These are phyloP conservation scores for Xylaria digitata DNA, from an alignment of 2,329 filamentous ascomycete genomes.

Conservation along the genomic window DNA sequence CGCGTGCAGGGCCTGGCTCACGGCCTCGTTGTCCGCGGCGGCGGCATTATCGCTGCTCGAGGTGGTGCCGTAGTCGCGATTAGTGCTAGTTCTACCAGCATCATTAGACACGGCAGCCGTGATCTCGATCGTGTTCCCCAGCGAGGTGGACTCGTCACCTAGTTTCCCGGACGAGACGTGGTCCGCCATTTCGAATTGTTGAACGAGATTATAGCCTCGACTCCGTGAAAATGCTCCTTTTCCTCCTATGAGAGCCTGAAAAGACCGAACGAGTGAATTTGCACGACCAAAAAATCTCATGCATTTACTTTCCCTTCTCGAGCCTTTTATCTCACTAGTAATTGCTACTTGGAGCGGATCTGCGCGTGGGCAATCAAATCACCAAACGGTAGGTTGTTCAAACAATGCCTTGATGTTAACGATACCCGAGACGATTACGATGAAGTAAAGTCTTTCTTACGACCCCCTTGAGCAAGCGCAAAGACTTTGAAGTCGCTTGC, in stretches of 20 bases:
- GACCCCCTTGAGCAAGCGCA: slow-evolving; percentile 69
- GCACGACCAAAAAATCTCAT: slow-evolving; percentile 37
- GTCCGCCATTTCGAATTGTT: slow-evolving; percentile 49
- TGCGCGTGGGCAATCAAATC: background rate
- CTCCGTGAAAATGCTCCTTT: slow-evolving; percentile 21
- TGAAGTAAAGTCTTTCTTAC: slow-evolving; percentile 66
- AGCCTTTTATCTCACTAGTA: background rate
- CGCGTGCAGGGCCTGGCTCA: slow-evolving; percentile 63
- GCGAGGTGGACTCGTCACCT: slow-evolving; percentile 39
- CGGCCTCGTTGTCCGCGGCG: slow-evolving; percentile 52
- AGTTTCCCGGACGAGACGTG: slow-evolving; percentile 40
- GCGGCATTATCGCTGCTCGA: slow-evolving; percentile 17
- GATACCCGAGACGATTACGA: background rate
- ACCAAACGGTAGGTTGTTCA: background rate
- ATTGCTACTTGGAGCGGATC: background rate
- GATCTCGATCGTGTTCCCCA: slow-evolving; percentile 46
- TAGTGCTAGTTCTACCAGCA: slow-evolving; percentile 37
- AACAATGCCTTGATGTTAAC: background rate
- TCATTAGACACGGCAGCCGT: slow-evolving; percentile 38
- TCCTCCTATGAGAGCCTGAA: slow-evolving; percentile 31
- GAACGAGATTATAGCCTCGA: slow-evolving; percentile 39
- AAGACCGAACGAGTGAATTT: slow-evolving; percentile 26
- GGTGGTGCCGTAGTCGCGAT: slow-evolving; percentile 24
- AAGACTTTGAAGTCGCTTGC: slow-evolving; percentile 75
- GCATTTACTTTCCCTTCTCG: slow-evolving; percentile 15